phyloP scores from a whole-genome alignment of 1,284 basidiomycete genomes.

The Heimioporus retisporus region DNA sequence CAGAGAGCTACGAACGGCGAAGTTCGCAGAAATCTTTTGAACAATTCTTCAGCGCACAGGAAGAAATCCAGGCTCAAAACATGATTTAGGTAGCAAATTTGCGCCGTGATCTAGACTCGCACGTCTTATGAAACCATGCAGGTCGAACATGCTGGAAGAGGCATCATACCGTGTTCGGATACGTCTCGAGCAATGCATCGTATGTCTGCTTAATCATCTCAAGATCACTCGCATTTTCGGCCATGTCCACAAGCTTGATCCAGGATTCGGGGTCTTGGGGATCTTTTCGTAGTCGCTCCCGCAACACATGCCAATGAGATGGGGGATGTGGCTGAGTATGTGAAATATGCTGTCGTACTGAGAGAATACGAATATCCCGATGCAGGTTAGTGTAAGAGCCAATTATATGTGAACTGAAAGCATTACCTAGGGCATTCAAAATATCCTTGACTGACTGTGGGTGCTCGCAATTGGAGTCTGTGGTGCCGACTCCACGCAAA shows the following conservation, averaged over 20 bases:
- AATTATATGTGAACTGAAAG: slow-evolving; percentile 45
- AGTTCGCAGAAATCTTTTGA: slow-evolving; percentile 84
- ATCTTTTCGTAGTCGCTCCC: slow-evolving; percentile 58
- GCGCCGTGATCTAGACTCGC: slow-evolving; percentile 68
- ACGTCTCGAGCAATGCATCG: slow-evolving; percentile 71
- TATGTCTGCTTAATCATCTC: slow-evolving; percentile 74
- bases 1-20: slow-evolving; percentile 91
- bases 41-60: slow-evolving; percentile 80
- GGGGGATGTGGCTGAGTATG: slow-evolving; percentile 41
- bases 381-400: slow-evolving; percentile 29
- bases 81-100: slow-evolving; percentile 87
- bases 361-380: slow-evolving; percentile 34
- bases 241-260: slow-evolving; percentile 69
- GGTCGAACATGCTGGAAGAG: slow-evolving; percentile 24
- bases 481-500: slow-evolving; percentile 39
- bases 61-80: slow-evolving; percentile 76
- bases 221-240: slow-evolving; percentile 67
- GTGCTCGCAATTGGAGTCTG: slow-evolving; percentile 40
- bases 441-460: slow-evolving; percentile 53
- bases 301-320: slow-evolving; percentile 62
- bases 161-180: slow-evolving; percentile 72
- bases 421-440: slow-evolving; percentile 47
- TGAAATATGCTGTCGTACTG: slow-evolving; percentile 32
- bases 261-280: slow-evolving; percentile 70
- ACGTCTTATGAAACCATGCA: slow-evolving; percentile 38